Percentiles rank a stretch among this genome's conserved stretches.
Evolutionary conservation across 2,329 filamentous ascomycete genomes (phyloP).

Genomic region (Cercospora sojina): DNA sequence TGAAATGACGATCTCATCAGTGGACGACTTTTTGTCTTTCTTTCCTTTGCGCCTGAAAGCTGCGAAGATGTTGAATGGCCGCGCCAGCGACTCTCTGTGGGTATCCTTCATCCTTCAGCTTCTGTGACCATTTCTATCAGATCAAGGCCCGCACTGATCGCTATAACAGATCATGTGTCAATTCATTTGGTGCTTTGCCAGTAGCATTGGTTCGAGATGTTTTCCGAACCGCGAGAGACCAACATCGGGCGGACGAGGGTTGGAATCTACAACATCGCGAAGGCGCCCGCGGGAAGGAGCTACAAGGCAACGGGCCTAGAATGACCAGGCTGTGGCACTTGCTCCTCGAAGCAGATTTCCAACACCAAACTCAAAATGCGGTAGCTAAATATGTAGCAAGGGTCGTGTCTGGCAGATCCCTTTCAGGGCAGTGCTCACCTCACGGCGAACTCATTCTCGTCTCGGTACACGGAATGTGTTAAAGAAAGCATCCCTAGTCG

Average conservation of each 20-base stretch:
- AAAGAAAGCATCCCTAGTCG: background rate
- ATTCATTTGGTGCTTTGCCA: background rate
- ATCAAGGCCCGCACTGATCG: background rate
- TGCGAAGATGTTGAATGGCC: background rate
- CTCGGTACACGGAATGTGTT: background rate
- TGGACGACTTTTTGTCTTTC: background rate
- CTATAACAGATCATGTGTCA: background rate
- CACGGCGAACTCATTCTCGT: background rate
- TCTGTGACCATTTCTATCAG: background rate
- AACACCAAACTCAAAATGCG: background rate
- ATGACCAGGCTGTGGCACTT: background rate
- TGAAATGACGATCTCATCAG: background rate
- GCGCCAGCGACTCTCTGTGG: background rate
- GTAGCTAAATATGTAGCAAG: background rate
- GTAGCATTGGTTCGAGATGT: background rate
- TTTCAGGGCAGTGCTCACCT: background rate
- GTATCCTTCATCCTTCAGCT: background rate
- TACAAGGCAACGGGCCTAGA: background rate
- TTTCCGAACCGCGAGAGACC: background rate
- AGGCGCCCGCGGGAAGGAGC: background rate
- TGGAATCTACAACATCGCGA: background rate
- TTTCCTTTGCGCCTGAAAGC: background rate
- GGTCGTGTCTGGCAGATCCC: background rate
- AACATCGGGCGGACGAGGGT: background rate
- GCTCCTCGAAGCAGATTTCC: background rate